These are phyloP conservation scores for Fusarium sororula DNA, from an alignment of 2,329 filamentous ascomycete genomes.

Conservation along the genomic window DNA sequence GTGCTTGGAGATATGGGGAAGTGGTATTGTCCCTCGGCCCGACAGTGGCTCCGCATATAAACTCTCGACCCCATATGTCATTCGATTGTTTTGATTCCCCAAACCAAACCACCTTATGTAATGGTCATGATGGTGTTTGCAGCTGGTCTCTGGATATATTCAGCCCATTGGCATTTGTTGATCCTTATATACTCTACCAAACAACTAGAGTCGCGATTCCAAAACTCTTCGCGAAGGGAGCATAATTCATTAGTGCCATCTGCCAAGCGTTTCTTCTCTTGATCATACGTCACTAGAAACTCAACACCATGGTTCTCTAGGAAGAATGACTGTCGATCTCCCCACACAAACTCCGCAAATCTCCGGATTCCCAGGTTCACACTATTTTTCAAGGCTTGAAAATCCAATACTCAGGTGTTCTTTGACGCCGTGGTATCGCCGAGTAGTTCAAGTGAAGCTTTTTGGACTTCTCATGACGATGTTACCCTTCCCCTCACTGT, in stretches of 20 bases:
- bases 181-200: not conserved
- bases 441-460: not conserved
- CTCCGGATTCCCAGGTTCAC: constrained; percentile 29
- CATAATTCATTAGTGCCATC: constrained; percentile 7
- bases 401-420: not conserved
- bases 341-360: constrained; percentile 33
- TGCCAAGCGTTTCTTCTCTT: constrained; percentile 19
- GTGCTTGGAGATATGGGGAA: not conserved
- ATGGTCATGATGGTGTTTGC: not conserved
- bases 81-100: constrained; percentile 7
- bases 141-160: not conserved
- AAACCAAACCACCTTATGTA: not conserved
- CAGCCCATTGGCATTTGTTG: not conserved
- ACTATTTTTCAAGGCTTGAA: not conserved
- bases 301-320: constrained; percentile 16
- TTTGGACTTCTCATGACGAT: constrained; percentile 19
- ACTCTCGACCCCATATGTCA: not conserved
- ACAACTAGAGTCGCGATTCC: not conserved
- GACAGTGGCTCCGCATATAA: constrained; percentile 6
- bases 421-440: constrained; percentile 32
- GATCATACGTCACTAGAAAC: constrained; percentile 25
- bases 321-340: constrained; percentile 28
- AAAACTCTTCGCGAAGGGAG: not conserved
- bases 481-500: constrained; percentile 15
- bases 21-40: constrained; percentile 3